These are phyloP conservation scores for Massarina eburnea DNA, from an alignment of 2,329 filamentous ascomycete genomes.

Conservation along the genomic window DNA sequence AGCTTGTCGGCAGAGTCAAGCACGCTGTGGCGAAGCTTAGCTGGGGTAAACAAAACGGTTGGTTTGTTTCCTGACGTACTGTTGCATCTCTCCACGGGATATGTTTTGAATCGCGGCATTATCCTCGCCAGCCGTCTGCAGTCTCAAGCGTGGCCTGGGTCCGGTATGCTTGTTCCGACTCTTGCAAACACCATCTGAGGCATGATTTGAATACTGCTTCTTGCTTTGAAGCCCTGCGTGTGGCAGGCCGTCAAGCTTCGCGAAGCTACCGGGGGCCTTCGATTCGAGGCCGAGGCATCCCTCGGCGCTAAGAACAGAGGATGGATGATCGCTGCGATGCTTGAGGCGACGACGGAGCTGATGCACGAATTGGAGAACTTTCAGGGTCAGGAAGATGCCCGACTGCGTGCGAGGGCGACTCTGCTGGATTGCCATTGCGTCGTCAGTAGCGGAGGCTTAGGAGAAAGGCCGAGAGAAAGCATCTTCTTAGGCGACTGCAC, in stretches of 20 bases:
- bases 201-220: constrained; percentile 20
- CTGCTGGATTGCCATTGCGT: constrained; percentile 34
- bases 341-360: constrained; percentile 42
- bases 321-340: constrained; percentile 24
- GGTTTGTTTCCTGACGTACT: constrained; percentile 33
- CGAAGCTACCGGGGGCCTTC: constrained; percentile 30
- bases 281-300: constrained; percentile 20
- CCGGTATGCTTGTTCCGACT: constrained; percentile 21
- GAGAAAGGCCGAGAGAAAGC: constrained; percentile 21
- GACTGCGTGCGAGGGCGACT: constrained; percentile 20
- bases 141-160: constrained; percentile 22
- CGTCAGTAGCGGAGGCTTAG: constrained; percentile 18
- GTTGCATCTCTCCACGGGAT: constrained; percentile 38
- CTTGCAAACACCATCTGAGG: constrained; percentile 27
- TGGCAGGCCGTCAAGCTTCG: constrained; percentile 28
- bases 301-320: constrained; percentile 26
- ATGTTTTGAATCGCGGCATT: constrained; percentile 32
- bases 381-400: constrained; percentile 40
- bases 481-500: constrained; percentile 9
- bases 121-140: constrained; percentile 22
- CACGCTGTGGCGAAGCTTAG: constrained; percentile 36
- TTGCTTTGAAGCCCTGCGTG: constrained; percentile 21
- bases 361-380: constrained; percentile 42
- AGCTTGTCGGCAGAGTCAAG: constrained; percentile 31
- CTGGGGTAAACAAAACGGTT: constrained; percentile 32